Base-by-base conservation (phyloP, 1,284 basidiomycete genomes). In the Agaricales sp. region DNA sequence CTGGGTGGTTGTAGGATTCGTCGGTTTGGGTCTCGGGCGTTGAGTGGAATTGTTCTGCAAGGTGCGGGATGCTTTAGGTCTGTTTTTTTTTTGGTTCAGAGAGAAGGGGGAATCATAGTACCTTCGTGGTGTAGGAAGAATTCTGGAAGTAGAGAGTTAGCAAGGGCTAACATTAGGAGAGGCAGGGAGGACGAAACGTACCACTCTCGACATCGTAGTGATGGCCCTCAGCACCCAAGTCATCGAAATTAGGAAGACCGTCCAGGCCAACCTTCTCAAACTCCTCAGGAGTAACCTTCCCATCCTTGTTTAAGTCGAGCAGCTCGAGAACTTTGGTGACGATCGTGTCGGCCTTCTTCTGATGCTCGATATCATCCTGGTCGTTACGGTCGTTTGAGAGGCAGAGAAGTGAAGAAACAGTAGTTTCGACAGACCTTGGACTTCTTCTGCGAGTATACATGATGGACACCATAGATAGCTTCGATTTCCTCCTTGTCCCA, bases 21-120 rank as follows among this genome's bases (percentile, higher is more conserved):
- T 97, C 94, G 0, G 90, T 92, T 67, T 99, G 95, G 0, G 94
- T 96, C 64, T 99, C 95, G 0, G 93, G 93, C 19, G 93, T 97
- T 21, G 77, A 87, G 69, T 99, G 95, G 73, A 78, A 96, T 65
- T 91, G 70, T 71, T 96, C 88, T 83, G 61, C 44, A 26, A 13
- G 18, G 45, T 30, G 47, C 30, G 20, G 35, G 50, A 49, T 48
- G 41, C n/a, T n/a, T n/a, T n/a, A n/a, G n/a, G n/a, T n/a, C n/a
- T n/a, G n/a, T n/a, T n/a, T n/a, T 43, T 21, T 43, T 39, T 44
- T 35, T 19, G 20, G 18, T 6, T 22, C 8, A 20, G 49, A 23
- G 18, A 23, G 13, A 39, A 45, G 22, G 6, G 37, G 16, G 35
- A 46, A 45, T n/a, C 21, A 45, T 14, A 58, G 50, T 30, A 83